Base-by-base conservation (phyloP, 2,329 filamentous ascomycete species). In the Penicillium expansum region DNA sequence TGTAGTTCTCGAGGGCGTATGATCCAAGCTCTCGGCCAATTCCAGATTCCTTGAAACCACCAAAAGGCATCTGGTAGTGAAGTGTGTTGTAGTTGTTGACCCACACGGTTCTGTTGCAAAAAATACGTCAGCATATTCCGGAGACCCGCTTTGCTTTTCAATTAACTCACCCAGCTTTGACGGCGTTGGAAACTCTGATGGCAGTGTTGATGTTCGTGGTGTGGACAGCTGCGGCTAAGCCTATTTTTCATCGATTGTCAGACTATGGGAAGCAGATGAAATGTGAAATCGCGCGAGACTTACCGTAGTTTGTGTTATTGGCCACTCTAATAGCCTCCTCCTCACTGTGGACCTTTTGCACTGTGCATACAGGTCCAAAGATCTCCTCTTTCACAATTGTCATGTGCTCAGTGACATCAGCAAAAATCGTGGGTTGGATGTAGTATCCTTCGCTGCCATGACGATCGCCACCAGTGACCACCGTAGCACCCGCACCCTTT, bases 351-450 rank as follows among this genome's bases (percentile, higher is more conserved):
- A 93, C 92, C 62, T 86, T 87, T 64, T 84, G 82, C 61, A 93
- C 83, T 41, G 87, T 83, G 71, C 89, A 86, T 30, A 92, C 89
- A 3, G 90, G 90, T 20, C 89, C 90, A 70, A 93, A 94, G 52
- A 91, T 90, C 71, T 94, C 90, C 68, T 92, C 87, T 63, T 83
- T 82, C 78, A 89, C 86, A 62, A 93, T 88, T 66, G 84, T 83
- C 73, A 89, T 88, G 68, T 84, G 74, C 22, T 86, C 80, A 41
- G 80, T 83, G 64, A 94, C 90, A 71, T 91, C 86, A 74, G 84
- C 86, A 82, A 83, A 91, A 79, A 95, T 91, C 68, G 91, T 95
- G 29, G 91, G 91, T 81, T 92, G 80, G 76, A 95, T 92, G 80
- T 92, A 95, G 83, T 89, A 94, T 60, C 90, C 90, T 81, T 91